Evolutionary conservation across 768 basidiomycete species (phyloP).

Genomic region (Filobasidium wieringae): DNA sequence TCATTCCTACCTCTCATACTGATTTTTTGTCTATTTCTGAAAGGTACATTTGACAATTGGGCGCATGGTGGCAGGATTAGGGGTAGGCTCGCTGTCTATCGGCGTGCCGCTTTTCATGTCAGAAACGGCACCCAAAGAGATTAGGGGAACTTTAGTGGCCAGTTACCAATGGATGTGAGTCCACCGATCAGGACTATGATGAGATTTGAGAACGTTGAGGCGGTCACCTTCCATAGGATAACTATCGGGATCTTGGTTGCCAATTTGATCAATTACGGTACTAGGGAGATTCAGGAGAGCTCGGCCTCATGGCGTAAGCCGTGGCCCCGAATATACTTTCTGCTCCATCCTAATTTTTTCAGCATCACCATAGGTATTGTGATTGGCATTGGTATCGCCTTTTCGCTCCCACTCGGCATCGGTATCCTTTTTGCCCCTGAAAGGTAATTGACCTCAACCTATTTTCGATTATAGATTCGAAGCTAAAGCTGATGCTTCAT

Average conservation of each 20-base stretch:
- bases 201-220: too few species aligned
- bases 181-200: too few species aligned
- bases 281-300: not conserved
- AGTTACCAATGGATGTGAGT: not conserved
- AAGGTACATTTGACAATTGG: not conserved
- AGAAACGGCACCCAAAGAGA: not conserved
- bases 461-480: not conserved
- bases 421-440: slow-evolving; percentile 38
- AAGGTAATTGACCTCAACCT: not conserved
- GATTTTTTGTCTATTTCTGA: too few species aligned
- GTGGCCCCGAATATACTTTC: too few species aligned
- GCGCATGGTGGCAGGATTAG: not conserved
- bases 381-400: slow-evolving; percentile 36
- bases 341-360: too few species aligned
- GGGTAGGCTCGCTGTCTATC: not conserved
- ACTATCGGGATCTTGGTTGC: not conserved
- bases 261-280: not conserved
- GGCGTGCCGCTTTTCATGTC: not conserved
- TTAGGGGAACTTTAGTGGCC: not conserved
- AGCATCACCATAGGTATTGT: slow-evolving; percentile 39
- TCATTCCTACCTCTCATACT: too few species aligned
- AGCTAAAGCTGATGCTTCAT: not conserved
- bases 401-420: slow-evolving; percentile 31
- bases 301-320: not conserved
- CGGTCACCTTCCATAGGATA: too few species aligned